Conservation (phyloP, 1,139 yeast genomes). For the Suhomyces choctaworum region DNA sequence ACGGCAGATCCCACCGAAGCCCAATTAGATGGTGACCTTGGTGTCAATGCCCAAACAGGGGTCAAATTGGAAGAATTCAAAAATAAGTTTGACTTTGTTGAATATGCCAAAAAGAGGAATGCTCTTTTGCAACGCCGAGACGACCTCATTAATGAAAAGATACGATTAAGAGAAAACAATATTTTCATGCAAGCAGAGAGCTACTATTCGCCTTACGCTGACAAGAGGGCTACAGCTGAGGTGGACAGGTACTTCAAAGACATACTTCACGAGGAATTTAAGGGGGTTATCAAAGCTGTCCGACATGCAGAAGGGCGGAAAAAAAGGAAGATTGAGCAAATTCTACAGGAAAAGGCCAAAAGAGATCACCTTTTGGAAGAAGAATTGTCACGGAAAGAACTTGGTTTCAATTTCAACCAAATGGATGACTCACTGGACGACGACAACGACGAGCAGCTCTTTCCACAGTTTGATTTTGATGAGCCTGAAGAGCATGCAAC, state of each 20-base stretch:
- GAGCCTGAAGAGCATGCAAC: constrained; percentile 1
- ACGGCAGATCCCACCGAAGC: not conserved
- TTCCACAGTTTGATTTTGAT: constrained; percentile 19
- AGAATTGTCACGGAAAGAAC: constrained; percentile 24
- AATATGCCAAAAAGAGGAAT: constrained; percentile 51
- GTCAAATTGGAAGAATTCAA: constrained; percentile 3
- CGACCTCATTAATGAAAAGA: constrained; percentile 22
- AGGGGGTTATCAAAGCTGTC: constrained; percentile 36
- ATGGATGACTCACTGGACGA: constrained; percentile 26
- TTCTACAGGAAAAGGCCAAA: constrained; percentile 24
- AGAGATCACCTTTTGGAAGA: constrained; percentile 24
- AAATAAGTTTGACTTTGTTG: constrained; percentile 51
- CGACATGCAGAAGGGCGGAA: constrained; percentile 30
- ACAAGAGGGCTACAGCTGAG: constrained; percentile 25
- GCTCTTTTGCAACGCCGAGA: constrained; percentile 17
- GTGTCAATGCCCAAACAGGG: not conserved
- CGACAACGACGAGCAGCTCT: constrained; percentile 17
- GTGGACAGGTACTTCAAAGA: constrained; percentile 26
- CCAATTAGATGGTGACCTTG: not conserved
- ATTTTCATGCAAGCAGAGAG: constrained; percentile 48
- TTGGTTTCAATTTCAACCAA: constrained; percentile 34
- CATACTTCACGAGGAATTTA: constrained; percentile 36
- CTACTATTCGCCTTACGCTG: constrained; percentile 42
- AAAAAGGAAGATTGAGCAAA: constrained; percentile 24
- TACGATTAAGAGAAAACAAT: constrained; percentile 31